These are phyloP conservation scores for Orbilia quercus DNA, from an alignment of 2,329 filamentous ascomycete species.

Conservation along the genomic window DNA sequence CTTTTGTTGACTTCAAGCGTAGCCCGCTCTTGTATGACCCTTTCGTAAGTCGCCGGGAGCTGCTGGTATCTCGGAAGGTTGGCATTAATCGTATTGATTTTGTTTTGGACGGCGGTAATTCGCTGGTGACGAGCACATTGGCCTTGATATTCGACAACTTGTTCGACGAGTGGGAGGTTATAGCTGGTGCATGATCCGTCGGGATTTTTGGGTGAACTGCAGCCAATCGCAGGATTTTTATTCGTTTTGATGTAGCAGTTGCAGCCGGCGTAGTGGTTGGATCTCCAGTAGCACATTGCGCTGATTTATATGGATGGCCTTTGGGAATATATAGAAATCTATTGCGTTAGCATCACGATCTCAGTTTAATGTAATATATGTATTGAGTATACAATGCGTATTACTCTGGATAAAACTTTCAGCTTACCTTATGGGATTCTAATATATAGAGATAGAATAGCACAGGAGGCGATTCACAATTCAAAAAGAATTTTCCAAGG, in stretches of 20 bases:
- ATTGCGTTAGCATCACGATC: no score
- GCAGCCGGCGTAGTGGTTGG: not conserved
- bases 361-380: no score
- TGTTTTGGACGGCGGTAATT: not conserved
- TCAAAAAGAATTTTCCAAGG: no score
- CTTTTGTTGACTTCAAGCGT: not conserved
- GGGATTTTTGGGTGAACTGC: not conserved
- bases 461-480: no score
- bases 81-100: not conserved
- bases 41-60: not conserved
- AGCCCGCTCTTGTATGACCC: not conserved
- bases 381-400: no score
- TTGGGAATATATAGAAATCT: no score
- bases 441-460: no score
- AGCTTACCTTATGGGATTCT: no score
- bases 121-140: not conserved
- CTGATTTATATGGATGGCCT: no score
- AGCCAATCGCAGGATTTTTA: conserved; percentile 10
- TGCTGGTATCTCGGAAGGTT: not conserved
- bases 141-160: not conserved
- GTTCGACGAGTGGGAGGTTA: not conserved
- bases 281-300: conserved; percentile 14
- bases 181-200: conserved; percentile 5
- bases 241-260: conserved; percentile 5
- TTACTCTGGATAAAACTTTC: no score